phyloP scores from a whole-genome alignment of 441 rosid species.

The Gossypium armourianum region DNA sequence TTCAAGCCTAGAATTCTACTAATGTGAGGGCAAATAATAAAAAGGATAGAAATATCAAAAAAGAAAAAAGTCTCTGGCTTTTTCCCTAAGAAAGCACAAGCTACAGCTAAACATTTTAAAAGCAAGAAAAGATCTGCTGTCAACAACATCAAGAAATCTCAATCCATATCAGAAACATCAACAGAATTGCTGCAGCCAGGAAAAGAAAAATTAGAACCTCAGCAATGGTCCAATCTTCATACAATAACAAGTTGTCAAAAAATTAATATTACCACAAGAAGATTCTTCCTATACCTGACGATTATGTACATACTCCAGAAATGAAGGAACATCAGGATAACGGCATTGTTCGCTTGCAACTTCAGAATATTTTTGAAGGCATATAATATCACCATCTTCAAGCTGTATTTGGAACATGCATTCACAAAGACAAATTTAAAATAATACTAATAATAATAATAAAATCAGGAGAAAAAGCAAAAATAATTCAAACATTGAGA shows the following conservation, averaged over 20 bases:
- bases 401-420: constrained; percentile 31
- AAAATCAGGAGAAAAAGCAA: constrained; percentile 3
- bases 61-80: neutral
- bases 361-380: constrained; percentile 42
- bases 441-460: neutral
- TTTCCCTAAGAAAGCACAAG: neutral
- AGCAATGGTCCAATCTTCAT: neutral
- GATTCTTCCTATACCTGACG: constrained; percentile 37
- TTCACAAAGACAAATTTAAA: neutral
- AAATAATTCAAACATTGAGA: neutral
- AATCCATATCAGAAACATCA: neutral
- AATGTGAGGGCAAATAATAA: neutral
- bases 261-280: neutral
- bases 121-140: neutral
- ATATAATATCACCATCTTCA: constrained; percentile 62
- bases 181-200: neutral
- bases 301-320: constrained; percentile 55
- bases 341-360: constrained; percentile 33
- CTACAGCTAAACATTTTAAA: neutral
- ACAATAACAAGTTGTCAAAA: neutral
- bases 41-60: neutral
- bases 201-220: constrained; percentile 1
- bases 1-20: neutral
- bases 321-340: constrained; percentile 53
- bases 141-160: constrained; percentile 9